Conservation (phyloP, 306 rosid genomes). For the Fagus sylvatica region DNA sequence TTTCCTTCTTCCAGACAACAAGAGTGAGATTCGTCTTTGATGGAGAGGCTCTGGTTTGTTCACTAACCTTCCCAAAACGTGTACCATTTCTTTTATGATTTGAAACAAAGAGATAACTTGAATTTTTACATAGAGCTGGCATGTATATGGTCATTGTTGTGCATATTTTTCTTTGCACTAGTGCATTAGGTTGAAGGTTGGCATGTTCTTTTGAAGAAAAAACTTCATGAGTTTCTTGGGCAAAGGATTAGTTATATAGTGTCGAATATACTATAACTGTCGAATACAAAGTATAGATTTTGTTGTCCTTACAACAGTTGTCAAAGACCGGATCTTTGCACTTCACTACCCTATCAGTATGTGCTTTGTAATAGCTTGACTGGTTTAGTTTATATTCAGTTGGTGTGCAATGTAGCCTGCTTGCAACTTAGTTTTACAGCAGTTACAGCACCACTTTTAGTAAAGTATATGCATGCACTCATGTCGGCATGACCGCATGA, state of each 20-base stretch:
- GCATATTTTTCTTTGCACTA: neutral
- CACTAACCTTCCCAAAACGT: constrained; percentile 26
- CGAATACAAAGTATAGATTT: too few relatives aligned
- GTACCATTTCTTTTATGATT: constrained; percentile 1
- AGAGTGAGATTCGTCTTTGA: constrained; percentile 90
- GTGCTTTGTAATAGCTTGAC: neutral
- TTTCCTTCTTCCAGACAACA: constrained; percentile 62
- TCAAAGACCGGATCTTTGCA: too few relatives aligned
- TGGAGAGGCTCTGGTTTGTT: constrained; percentile 81
- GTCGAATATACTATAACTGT: too few relatives aligned
- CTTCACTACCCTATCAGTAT: too few relatives aligned
- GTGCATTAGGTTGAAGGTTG: neutral
- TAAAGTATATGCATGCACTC: neutral
- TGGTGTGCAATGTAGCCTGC: neutral
- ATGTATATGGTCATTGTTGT: neutral
- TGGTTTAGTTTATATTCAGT: neutral
- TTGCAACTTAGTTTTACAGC: neutral
- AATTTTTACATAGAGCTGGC: neutral
- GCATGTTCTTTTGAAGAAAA: neutral
- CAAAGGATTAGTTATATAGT: neutral
- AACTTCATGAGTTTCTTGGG: neutral
- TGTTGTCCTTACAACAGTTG: too few relatives aligned
- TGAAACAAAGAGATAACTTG: neutral
- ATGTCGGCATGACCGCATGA: neutral
- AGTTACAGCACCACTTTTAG: constrained; percentile 1